phyloP scores from a whole-genome alignment of 345 rosid genomes.

The Cardamine chenopodiifolia region DNA sequence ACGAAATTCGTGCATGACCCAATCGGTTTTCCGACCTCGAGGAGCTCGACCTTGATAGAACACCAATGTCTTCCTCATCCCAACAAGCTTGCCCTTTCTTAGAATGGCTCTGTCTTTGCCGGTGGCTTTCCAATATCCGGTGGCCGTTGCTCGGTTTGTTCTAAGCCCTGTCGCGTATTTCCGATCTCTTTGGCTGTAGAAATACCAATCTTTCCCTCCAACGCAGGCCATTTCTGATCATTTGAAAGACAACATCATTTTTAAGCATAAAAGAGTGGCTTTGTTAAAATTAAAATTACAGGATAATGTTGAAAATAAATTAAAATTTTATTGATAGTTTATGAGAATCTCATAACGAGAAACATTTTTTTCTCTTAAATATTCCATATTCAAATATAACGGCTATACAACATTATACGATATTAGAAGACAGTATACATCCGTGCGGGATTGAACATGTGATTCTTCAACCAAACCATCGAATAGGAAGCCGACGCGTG shows the following conservation, averaged over 20 bases:
- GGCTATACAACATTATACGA: neutral
- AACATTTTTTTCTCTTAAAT: neutral
- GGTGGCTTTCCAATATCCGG: constrained; percentile 97
- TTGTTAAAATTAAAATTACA: neutral
- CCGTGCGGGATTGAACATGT: constrained; percentile 18
- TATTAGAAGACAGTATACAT: neutral
- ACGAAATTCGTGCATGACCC: constrained; percentile 98
- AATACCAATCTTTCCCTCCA: constrained; percentile 89
- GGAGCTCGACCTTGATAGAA: constrained; percentile 97
- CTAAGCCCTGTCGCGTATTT: constrained; percentile 92
- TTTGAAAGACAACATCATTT: neutral
- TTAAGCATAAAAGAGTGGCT: neutral
- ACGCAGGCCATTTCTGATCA: constrained; percentile 69
- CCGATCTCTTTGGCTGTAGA: constrained; percentile 81
- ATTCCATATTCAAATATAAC: neutral
- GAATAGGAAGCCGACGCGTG: constrained; percentile 17
- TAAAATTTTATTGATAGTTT: neutral
- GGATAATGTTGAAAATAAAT: neutral
- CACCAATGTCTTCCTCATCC: constrained; percentile 92
- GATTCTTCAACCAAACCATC: constrained; percentile 13
- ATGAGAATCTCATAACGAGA: neutral
- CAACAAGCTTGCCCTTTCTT: constrained; percentile 64
- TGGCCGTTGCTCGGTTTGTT: constrained; percentile 81
- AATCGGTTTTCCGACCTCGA: constrained; percentile 70
- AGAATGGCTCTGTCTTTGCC: constrained; percentile 70